Evolutionary conservation across 1,284 basidiomycete genomes (phyloP), one percentile per base, ranked within the genome.

Genomic region (Trichosporon sp.): DNA sequence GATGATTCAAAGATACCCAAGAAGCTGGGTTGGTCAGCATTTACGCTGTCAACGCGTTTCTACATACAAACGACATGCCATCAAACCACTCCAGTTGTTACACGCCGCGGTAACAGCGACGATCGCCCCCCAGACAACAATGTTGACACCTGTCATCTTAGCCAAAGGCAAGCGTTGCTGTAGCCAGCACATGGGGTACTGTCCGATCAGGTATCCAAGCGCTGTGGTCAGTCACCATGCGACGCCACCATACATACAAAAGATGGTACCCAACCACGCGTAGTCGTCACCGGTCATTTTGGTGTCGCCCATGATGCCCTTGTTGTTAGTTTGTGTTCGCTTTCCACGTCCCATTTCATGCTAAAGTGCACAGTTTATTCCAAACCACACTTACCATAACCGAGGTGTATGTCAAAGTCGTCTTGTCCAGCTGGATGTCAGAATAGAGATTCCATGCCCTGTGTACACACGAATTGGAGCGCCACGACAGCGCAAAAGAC

Each of bases 201-300:
- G 65, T 51, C 75, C 75, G 19, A 74, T 67, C 4, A 78, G 73
- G 68, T 71, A 73, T 0, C 77, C 77, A n/a, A 75, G n/a, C 19
- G 65, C 73, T 74, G 35, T 12, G 6, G 69, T 71, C 31, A 71
- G 70, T 38, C 35, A 38, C 35, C 11, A 7, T 1, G 11, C 1
- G 16, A n/a, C 21, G 16, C 12, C 5, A 51, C 19, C 6, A 3
- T 43, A 5, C 7, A 67, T 74, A 77, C 76, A 76, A 69, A 74
- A 76, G 54, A 74, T 74, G 19, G 65, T 73, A 11, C 68, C 70
- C 4, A 77, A 54, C 75, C 75, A 76, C 0, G 68, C 59, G 66
- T 76, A 77, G 14, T 75, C 38, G 56, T 68, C 26, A 46, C 35
- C 26, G 6, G 6, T 68, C 37, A 74, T 64, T 35, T 72, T 37